These are phyloP conservation scores for Pichia occidentalis DNA, from an alignment of 805 yeast genomes.

Conservation along the genomic window DNA sequence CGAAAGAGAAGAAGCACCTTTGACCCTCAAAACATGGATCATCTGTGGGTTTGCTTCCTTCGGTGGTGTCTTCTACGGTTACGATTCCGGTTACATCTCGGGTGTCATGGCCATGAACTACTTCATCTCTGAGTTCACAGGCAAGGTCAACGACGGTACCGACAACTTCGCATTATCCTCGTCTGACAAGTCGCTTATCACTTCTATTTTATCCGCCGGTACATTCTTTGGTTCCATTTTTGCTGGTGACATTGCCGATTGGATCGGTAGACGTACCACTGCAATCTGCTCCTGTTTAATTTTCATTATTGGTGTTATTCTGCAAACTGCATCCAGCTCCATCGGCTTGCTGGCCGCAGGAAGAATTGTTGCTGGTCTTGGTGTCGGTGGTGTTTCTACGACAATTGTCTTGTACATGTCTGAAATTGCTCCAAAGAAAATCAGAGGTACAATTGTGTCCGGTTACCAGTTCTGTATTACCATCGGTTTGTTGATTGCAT, in stretches of 20 bases:
- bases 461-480: slow-evolving; percentile 62
- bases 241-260: slow-evolving; percentile 48
- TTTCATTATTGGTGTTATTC: slow-evolving; percentile 42
- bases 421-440: slow-evolving; percentile 70
- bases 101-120: slow-evolving; percentile 62
- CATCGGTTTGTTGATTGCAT: slow-evolving; percentile 65
- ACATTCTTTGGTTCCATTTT: slow-evolving; percentile 61
- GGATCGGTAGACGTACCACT: slow-evolving; percentile 43
- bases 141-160: slow-evolving; percentile 27
- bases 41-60: slow-evolving; percentile 56
- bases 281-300: slow-evolving; percentile 38
- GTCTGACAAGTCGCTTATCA: slow-evolving; percentile 41
- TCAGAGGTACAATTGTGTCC: slow-evolving; percentile 72
- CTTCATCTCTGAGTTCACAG: slow-evolving; percentile 27
- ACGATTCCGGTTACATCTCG: slow-evolving; percentile 63
- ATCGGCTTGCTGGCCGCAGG: slow-evolving; percentile 55
- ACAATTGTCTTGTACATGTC: slow-evolving; percentile 75
- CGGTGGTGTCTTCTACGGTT: slow-evolving; percentile 63
- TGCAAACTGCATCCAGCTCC: slow-evolving; percentile 42
- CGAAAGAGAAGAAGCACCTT: slow-evolving; percentile 31
- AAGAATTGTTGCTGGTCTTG: slow-evolving; percentile 65
- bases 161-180: slow-evolving; percentile 22
- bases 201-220: slow-evolving; percentile 70
- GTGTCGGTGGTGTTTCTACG: slow-evolving; percentile 74
- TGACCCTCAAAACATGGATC: slow-evolving; percentile 31